Base-by-base conservation (phyloP, 306 rosid species). In the Acacia crassicarpa region DNA sequence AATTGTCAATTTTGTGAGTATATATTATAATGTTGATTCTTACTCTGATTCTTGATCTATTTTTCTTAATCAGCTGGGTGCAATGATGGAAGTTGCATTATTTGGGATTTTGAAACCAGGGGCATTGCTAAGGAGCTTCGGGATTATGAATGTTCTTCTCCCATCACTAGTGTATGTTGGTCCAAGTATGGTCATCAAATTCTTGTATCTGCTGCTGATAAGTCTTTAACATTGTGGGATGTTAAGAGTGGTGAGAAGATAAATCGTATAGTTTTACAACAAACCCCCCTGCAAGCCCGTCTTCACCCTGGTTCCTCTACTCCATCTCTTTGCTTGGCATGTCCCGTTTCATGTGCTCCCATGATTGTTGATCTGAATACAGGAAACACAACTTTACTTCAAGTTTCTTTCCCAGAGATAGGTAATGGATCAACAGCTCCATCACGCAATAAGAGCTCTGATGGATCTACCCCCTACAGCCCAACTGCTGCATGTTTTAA, bases 401-500 rank as follows among this genome's bases (percentile, higher is more conserved):
- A 92, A 12, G 96, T 93, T 79, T 87, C 92, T 76, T 83, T 93
- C 65, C 84, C 95, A 13, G 97, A 92, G 16, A 69, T 79, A 32
- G 77, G 84, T 80, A 83, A 27, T 76, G 97, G 87, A 65, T 54
- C 76, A 59, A 79, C 75, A 44, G 89, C 92, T 90, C 85, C 89
- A 20, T 66, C 97, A 25, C 94, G 97, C 61, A 91, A 78, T 49
- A 95, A 95, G 86, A 72, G 88, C 74, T 87, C 97, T 15, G 98
- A 95, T 79, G 99, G 91, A 70, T 78, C 86, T 74, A 91, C 90
- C 13, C 77, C 98, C 27, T 93, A 85, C 81, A 84, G 94, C 72
- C 99, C 99, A 23, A 93, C 99, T 27, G 97, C 98, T 62, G 98
- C 99, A 33, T 95, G 99, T 84, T 95, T 93, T 83, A 91, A 90